A percentile compares a stretch with the other conserved stretches of the same genome.
These are phyloP conservation scores for Trametes sp. DNA, from an alignment of 1,284 basidiomycete genomes.

Conservation along the genomic window DNA sequence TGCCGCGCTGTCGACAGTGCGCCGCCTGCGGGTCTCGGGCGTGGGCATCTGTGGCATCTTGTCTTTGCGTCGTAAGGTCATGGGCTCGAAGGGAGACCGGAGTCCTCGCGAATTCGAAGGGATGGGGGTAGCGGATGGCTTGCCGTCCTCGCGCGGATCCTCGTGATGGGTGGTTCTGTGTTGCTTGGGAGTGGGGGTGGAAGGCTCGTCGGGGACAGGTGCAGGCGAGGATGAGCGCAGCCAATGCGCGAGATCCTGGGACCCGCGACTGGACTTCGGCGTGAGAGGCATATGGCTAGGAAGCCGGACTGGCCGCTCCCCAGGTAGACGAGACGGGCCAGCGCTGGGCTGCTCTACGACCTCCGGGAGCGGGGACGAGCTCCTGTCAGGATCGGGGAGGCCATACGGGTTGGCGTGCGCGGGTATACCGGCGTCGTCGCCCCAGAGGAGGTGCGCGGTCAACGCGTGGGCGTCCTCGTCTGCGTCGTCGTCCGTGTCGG, in stretches of 20 bases:
- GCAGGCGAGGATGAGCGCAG: conserved; percentile 23
- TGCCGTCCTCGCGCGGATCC: not conserved
- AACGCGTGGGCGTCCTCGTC: conserved; percentile 27
- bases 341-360: conserved; percentile 7
- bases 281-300: conserved; percentile 24
- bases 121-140: conserved; percentile 12
- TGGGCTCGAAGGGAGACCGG: conserved; percentile 16
- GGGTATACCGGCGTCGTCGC: conserved; percentile 23
- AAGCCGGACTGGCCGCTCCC: not conserved
- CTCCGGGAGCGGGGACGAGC: conserved; percentile 20
- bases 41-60: conserved; percentile 21
- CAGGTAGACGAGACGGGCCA: conserved; percentile 13
- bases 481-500: conserved; percentile 34
- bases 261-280: conserved; percentile 24
- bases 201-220: not conserved
- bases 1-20: not conserved
- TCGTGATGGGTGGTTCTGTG: not conserved
- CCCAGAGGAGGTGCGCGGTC: conserved; percentile 36
- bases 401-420: conserved; percentile 4
- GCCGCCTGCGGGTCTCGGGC: conserved; percentile 16
- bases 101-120: not conserved
- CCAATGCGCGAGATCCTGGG: conserved; percentile 26
- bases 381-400: conserved; percentile 4
- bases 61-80: conserved; percentile 6
- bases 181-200: not conserved